Base-by-base conservation (phyloP, 1,284 basidiomycete species). In the Puccinia horiana region DNA sequence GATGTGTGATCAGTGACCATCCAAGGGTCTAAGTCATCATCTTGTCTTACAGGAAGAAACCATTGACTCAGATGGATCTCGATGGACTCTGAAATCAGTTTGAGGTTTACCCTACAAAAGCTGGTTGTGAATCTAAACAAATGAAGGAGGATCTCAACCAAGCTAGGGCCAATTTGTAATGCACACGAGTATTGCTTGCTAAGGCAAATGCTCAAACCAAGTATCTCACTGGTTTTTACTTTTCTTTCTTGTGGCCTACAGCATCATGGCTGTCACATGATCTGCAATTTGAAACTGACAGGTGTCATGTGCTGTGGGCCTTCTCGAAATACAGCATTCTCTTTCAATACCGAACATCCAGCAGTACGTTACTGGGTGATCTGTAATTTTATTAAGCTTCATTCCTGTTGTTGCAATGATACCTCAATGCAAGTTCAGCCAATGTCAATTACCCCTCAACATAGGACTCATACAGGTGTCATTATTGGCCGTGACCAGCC, bases 151-250 rank as follows among this genome's bases (percentile, higher is more conserved):
- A 96, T 72, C 87, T 92, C 35, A 86, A 88, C 23, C 88, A 88
- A 32, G 89, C 92, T 2, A 92, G 93, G 84, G 88, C 91, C 69
- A 93, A 93, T 85, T 89, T 90, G 9, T 92, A 91, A 16, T 89
- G 90, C 80, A 89, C 92, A 6, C 90, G 90, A 79, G 90, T 92
- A 35, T 89, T 90, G 12, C 89, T 94, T 40, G 94, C 93, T 0
- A 95, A 93, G 86, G 91, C 93, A 0, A 92, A 91, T 84, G 94
- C 93, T 0, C 92, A 92, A 87, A 89, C 92, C 47, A 92, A 92
- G 83, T 93, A 90, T 86, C 79, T 81, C 40, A 81, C 72, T 29
- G 79, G 79, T 81, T 29, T 11, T 70, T 44, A 26, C 20, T 76
- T n/a, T 58, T 76, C 47, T 49, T 65, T 40, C 54, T 49, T 2